phyloP scores from a whole-genome alignment of 768 basidiomycete genomes.

The Pseudohyphozyma bogoriensis region DNA sequence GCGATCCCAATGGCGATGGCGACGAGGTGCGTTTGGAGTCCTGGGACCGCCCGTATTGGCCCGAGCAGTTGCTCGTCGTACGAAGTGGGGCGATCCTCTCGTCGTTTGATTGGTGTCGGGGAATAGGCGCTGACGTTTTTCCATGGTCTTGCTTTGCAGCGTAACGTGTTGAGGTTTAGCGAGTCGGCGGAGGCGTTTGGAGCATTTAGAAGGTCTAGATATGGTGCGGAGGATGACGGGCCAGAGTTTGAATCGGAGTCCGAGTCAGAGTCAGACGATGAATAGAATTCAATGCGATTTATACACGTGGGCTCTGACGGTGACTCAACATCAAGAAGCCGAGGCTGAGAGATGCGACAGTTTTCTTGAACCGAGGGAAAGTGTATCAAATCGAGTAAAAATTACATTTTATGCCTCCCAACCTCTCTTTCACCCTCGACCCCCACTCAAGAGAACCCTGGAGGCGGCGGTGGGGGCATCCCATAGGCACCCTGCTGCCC shows the following conservation, averaged over 20 bases:
- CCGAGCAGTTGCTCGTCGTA: constrained; percentile 19
- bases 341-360: no score
- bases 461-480: no score
- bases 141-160: background rate
- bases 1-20: background rate
- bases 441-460: no score
- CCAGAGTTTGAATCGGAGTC: background rate
- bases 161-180: constrained; percentile 9
- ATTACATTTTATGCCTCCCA: no score
- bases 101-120: background rate
- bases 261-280: background rate
- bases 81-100: background rate
- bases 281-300: no score
- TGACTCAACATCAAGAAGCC: no score
- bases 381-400: no score
- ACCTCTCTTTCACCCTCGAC: no score
- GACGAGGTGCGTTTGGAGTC: background rate
- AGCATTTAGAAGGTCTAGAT: constrained; percentile 13
- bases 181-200: constrained; percentile 25
- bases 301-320: no score
- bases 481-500: no score
- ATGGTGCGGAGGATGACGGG: constrained; percentile 16
- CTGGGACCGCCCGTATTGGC: constrained; percentile 23
- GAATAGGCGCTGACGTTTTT: background rate
- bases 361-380: no score